Evolutionary conservation across 169 alveolate genomes (phyloP).

Genomic region (Cyclospora cayetanensis): DNA sequence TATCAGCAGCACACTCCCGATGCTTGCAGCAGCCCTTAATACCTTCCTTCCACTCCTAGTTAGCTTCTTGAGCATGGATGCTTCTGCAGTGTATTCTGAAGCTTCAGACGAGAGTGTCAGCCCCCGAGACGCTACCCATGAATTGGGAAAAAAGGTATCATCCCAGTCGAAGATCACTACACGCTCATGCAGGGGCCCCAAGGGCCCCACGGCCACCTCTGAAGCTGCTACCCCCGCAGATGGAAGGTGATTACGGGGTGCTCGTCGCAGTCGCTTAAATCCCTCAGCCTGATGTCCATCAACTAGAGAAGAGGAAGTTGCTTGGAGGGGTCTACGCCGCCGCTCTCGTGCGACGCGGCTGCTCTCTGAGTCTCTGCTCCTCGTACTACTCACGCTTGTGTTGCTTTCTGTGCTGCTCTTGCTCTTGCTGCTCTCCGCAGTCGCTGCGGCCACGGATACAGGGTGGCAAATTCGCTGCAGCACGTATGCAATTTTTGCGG

Average conservation of each 20-base stretch:
- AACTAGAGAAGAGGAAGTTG: not conserved
- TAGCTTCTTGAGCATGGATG: not conserved
- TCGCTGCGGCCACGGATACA: not conserved
- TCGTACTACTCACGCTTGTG: not conserved
- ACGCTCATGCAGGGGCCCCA: conserved; percentile 19
- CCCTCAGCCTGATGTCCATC: not conserved
- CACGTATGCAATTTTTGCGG: not conserved
- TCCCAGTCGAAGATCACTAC: conserved; percentile 46
- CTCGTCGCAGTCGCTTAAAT: conserved; percentile 7
- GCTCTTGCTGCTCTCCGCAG: conserved; percentile 32
- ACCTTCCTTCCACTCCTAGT: not conserved
- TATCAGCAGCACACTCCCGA: conserved; percentile 33
- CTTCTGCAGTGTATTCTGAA: not conserved
- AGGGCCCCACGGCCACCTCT: not conserved
- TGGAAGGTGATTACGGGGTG: not conserved
- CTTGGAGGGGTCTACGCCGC: not conserved
- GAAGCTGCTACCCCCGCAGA: not conserved
- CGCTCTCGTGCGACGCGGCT: not conserved
- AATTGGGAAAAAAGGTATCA: conserved; percentile 37
- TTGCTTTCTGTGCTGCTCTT: not conserved
- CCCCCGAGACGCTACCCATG: not conserved
- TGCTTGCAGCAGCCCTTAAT: not conserved
- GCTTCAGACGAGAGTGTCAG: not conserved
- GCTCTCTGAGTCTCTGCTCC: not conserved
- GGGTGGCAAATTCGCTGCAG: not conserved